These are phyloP conservation scores for Fusarium sp. DNA, from an alignment of 2,329 filamentous ascomycete species.

Conservation along the genomic window DNA sequence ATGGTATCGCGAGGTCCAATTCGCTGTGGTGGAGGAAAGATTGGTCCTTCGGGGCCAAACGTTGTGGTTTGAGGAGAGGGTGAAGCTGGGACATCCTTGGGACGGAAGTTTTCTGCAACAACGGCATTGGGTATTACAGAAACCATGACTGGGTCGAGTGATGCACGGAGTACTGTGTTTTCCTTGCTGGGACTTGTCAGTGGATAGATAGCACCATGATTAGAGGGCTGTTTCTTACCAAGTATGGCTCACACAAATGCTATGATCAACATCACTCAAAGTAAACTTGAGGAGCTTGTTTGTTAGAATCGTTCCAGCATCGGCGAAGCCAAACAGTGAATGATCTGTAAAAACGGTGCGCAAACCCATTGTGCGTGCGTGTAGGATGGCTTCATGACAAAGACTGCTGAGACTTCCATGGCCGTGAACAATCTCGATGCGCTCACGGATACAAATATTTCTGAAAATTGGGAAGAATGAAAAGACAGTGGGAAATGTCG, in stretches of 20 bases:
- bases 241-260: conserved; percentile 98
- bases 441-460: conserved; percentile 93
- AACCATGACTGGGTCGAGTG: conserved; percentile 95
- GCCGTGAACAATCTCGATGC: conserved; percentile 98
- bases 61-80: conserved; percentile 47
- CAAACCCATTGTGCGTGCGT: conserved; percentile 95
- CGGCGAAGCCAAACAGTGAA: conserved; percentile 96
- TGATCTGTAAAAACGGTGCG: conserved; percentile 98
- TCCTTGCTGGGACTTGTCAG: conserved; percentile 78
- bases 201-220: background rate
- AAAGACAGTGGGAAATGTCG: conserved; percentile 96
- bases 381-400: conserved; percentile 93
- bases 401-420: conserved; percentile 93
- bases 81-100: conserved; percentile 61
- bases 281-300: conserved; percentile 98
- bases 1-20: conserved; percentile 88
- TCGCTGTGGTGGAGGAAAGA: conserved; percentile 69
- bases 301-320: conserved; percentile 93
- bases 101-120: conserved; percentile 94
- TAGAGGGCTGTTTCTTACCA: conserved; percentile 69
- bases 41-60: conserved; percentile 55
- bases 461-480: conserved; percentile 98
- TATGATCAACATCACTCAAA: conserved; percentile 96
- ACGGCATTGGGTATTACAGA: conserved; percentile 98
- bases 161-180: conserved; percentile 94